Base-by-base conservation (phyloP, 176 grass and related monocot genomes). In the Carex kokanica region DNA sequence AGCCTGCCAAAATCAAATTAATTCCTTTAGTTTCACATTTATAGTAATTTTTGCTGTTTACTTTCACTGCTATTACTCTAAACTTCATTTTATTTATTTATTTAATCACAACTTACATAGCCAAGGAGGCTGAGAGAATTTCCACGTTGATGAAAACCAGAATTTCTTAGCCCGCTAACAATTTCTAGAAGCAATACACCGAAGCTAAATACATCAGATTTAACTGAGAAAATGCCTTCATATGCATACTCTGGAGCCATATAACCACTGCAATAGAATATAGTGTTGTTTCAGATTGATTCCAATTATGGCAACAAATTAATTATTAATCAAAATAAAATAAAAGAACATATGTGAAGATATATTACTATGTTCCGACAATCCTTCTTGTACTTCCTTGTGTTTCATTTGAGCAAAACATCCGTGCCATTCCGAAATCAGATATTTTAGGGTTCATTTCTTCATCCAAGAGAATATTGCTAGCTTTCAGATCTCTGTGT, bases 231-330 rank as follows among this genome's bases (percentile, higher is more conserved):
- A 5, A 54, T 20, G 7, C 91, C 88, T 75, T 90, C 61, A 66
- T 90, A 86, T 24, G 77, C 86, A 78, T 90, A 93, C 32, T 93
- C 91, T 31, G 91, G 91, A 1, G 86, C 88, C 91, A 93, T 90
- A 7, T 90, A 90, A 1, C 91, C 86, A 49, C 88, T 93, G 52
- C 29, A 54, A 21, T 23, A 18, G 5, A 53, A 10, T 53, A 68
- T 32, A 8, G 58, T 60, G 25, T 61, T 61, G 63, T 65, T 31
- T 32, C 24, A 32, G 63, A 65, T 65, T 2, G 27, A 32, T 29
- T 29, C 27, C 10, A 65, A 32, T 31, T 14, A 65, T 18, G 24
- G 4, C 7, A 65, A 65, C 23, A 65, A 4, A 65, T 31, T 65
- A 64, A 10, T 14, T 31, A 65, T 64, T 34, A 34, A 3, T 29